Percentiles rank a stretch among this genome's conserved stretches.
phyloP scores from a whole-genome alignment of 1,139 yeast species.

The Pneumocystis wakefieldiae region DNA sequence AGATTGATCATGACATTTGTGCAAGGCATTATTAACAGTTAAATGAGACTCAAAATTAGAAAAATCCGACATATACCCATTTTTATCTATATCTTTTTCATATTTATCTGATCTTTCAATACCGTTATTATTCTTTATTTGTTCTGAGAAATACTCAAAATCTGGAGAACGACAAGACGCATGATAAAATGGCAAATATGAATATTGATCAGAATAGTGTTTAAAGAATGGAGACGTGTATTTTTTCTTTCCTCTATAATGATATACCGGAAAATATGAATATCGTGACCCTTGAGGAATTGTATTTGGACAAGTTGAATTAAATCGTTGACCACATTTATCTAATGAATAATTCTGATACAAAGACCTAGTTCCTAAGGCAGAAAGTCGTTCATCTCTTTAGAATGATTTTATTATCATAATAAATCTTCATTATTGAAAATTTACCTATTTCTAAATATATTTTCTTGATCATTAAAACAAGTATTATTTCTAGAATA shows the following conservation, averaged over 20 bases:
- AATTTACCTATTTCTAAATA: neutral
- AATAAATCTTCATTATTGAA: neutral
- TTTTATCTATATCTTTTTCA: neutral
- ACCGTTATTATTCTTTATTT: neutral
- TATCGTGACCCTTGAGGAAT: neutral
- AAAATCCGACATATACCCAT: neutral
- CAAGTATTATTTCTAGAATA: neutral
- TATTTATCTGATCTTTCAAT: neutral
- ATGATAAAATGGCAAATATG: neutral
- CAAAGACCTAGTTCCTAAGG: neutral
- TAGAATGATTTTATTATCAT: neutral
- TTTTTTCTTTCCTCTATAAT: neutral
- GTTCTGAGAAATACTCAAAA: neutral
- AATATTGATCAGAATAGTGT: neutral
- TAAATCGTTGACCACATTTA: neutral
- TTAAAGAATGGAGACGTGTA: neutral
- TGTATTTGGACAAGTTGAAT: neutral
- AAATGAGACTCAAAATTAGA: neutral
- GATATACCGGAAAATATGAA: neutral
- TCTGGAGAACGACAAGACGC: neutral
- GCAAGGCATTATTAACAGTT: neutral
- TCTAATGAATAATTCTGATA: neutral
- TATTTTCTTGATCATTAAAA: neutral
- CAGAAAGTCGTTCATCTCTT: neutral
- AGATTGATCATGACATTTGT: neutral